A percentile compares a stretch with the other conserved stretches of the same genome.
Evolutionary conservation across 2,329 filamentous ascomycete genomes (phyloP).

Genomic region (Microsporum canis): DNA sequence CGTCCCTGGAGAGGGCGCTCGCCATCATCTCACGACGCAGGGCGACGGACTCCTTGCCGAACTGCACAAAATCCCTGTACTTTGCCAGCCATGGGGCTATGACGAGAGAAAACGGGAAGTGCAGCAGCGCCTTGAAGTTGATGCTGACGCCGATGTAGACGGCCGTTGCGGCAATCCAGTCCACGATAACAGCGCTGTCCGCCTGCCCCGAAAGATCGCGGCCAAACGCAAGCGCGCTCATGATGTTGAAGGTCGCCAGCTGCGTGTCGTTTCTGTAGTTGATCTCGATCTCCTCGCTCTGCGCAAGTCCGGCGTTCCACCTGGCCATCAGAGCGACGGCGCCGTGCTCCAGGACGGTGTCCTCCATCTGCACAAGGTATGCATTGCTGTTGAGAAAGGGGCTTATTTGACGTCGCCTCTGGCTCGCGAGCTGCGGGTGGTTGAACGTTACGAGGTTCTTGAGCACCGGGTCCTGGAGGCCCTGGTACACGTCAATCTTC

Average conservation of each 20-base stretch:
- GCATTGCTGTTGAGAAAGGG: constrained; percentile 2
- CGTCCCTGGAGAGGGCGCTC: background rate
- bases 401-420: background rate
- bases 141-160: constrained; percentile 4
- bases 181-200: background rate
- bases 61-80: constrained; percentile 2
- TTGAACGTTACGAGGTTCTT: constrained; percentile 3
- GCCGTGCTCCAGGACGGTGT: background rate
- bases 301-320: background rate
- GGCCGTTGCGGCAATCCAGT: constrained; percentile 3
- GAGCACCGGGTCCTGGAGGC: constrained; percentile 2
- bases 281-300: background rate
- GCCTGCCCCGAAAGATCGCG: background rate
- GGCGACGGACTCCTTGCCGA: constrained; percentile 4
- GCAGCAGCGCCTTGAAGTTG: constrained; percentile 4
- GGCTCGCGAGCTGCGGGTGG: background rate
- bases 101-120: background rate
- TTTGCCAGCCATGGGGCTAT: background rate
- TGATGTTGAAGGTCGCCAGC: constrained; percentile 3
- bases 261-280: constrained; percentile 1
- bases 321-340: background rate
- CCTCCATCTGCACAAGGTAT: constrained; percentile 3
- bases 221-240: constrained; percentile 3
- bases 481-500: constrained; percentile 4
- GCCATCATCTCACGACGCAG: background rate